Conservation (phyloP, 2,329 filamentous ascomycete species). For the Talaromyces sp. region DNA sequence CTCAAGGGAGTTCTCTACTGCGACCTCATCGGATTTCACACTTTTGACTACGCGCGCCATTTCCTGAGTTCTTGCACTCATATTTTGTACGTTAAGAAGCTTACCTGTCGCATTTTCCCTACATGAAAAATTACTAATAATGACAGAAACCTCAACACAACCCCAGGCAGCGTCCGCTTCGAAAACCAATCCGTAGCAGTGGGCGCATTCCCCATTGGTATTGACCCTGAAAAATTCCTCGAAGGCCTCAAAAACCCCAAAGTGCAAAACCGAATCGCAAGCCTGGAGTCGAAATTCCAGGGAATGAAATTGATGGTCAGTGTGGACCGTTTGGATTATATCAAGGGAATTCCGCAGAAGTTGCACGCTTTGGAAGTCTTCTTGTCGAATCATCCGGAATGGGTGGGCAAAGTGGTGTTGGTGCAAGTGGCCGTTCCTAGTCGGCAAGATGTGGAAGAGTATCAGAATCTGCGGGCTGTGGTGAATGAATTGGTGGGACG, state of each 20-base stretch:
- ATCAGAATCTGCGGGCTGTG: conserved; percentile 90
- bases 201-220: conserved; percentile 95
- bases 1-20: conserved; percentile 85
- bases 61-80: conserved; percentile 96
- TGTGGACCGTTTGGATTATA: conserved; percentile 95
- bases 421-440: conserved; percentile 95
- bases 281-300: conserved; percentile 84
- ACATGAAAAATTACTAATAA: conserved; percentile 16
- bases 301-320: conserved; percentile 96
- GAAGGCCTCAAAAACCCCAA: conserved; percentile 81
- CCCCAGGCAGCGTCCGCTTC: conserved; percentile 89
- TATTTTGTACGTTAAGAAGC: conserved; percentile 61
- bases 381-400: conserved; percentile 92
- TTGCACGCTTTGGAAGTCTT: conserved; percentile 95
- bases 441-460: conserved; percentile 93
- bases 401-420: conserved; percentile 95
- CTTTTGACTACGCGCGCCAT: conserved; percentile 97
- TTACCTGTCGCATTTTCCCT: background rate
- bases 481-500: conserved; percentile 95
- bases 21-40: conserved; percentile 96
- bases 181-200: conserved; percentile 84
- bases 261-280: conserved; percentile 81
- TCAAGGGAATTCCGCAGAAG: conserved; percentile 98
- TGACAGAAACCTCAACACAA: conserved; percentile 58
- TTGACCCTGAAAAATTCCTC: conserved; percentile 94